Evolutionary conservation across 2,329 filamentous ascomycete species (phyloP).

Genomic region (Epichloe bromicola): DNA sequence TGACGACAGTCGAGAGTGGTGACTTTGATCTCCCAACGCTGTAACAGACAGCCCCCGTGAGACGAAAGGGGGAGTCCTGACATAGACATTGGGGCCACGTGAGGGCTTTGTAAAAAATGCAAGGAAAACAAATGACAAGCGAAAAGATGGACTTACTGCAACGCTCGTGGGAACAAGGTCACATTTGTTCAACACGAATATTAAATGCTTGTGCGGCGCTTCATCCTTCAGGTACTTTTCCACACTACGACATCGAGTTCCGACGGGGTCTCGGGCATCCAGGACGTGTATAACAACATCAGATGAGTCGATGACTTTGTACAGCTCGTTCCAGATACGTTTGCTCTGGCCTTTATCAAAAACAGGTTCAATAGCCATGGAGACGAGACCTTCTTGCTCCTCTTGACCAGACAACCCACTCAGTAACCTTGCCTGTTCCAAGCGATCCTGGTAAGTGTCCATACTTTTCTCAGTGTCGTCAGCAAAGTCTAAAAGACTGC

Average conservation of each 20-base stretch:
- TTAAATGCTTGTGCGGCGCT: constrained; percentile 86
- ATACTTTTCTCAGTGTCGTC: constrained; percentile 69
- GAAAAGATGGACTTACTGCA: constrained; percentile 60
- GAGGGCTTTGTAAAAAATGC: constrained; percentile 11
- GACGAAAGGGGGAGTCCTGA: constrained; percentile 72
- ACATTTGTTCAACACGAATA: constrained; percentile 31
- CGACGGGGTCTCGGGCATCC: constrained; percentile 78
- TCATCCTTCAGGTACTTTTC: constrained; percentile 91
- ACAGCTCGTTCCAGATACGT: constrained; percentile 91
- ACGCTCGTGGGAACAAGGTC: constrained; percentile 86
- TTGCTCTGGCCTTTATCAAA: constrained; percentile 94
- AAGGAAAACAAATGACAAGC: background rate
- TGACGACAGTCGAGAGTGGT: constrained; percentile 29
- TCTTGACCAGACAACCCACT: constrained; percentile 53
- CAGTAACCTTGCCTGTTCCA: constrained; percentile 66
- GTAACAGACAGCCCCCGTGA: constrained; percentile 93
- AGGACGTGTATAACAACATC: constrained; percentile 94
- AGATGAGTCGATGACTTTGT: constrained; percentile 90
- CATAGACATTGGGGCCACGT: constrained; percentile 48
- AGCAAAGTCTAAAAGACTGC: constrained; percentile 69
- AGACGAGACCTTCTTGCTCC: constrained; percentile 34
- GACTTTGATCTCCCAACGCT: constrained; percentile 85
- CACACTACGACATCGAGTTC: constrained; percentile 64
- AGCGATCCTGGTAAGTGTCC: constrained; percentile 65
- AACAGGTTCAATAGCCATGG: constrained; percentile 66